These are phyloP conservation scores for Neurospora sp. DNA, from an alignment of 2,329 filamentous ascomycete species.

Conservation along the genomic window DNA sequence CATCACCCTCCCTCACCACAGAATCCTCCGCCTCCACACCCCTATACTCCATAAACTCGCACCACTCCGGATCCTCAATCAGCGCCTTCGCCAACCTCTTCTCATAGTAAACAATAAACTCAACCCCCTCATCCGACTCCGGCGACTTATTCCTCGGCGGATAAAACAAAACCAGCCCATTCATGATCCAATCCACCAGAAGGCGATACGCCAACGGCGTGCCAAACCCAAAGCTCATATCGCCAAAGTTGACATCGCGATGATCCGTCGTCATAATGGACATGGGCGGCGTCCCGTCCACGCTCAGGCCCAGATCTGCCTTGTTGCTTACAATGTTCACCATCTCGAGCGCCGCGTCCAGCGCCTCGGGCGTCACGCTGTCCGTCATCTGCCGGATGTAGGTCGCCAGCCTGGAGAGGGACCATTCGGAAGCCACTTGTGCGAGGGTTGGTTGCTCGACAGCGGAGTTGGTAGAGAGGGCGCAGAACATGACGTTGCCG, in stretches of 20 bases:
- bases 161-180: constrained; percentile 23
- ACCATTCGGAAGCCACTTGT: constrained; percentile 19
- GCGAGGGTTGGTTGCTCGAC: constrained; percentile 20
- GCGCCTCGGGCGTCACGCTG: constrained; percentile 22
- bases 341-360: constrained; percentile 20
- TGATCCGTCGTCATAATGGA: constrained; percentile 27
- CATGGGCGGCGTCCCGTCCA: constrained; percentile 27
- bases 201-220: constrained; percentile 24
- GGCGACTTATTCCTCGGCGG: constrained; percentile 17
- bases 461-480: constrained; percentile 18
- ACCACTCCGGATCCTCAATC: constrained; percentile 26
- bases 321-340: constrained; percentile 29
- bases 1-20: background rate
- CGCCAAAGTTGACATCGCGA: constrained; percentile 21
- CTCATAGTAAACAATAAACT: constrained; percentile 26
- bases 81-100: constrained; percentile 22
- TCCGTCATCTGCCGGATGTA: constrained; percentile 29
- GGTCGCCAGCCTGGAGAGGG: constrained; percentile 24
- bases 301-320: constrained; percentile 21
- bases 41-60: constrained; percentile 27
- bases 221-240: constrained; percentile 27
- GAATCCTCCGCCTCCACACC: constrained; percentile 18
- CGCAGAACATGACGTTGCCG: constrained; percentile 25
- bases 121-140: constrained; percentile 25
- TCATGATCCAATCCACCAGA: constrained; percentile 21